Base-by-base conservation (phyloP, 352 stramenopile species). In the Globisporangium splendens region DNA sequence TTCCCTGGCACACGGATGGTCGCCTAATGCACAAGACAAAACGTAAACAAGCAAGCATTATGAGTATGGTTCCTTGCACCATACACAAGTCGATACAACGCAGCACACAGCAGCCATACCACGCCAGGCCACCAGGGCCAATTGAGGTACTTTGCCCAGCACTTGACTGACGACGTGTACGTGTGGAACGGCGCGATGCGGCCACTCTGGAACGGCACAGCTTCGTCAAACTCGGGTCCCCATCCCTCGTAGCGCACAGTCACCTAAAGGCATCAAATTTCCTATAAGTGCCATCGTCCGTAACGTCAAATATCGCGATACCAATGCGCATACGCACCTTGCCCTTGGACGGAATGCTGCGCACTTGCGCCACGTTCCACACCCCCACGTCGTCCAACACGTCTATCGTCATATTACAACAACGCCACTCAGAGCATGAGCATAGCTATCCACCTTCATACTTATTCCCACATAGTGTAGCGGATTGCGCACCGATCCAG, bases 121-220 rank as follows among this genome's bases (percentile, higher is more conserved):
- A 93, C 20, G 2, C 77, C 82, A 1, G 83, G 80, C 83, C 83
- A 93, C 52, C 76, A 67, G 1, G 80, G 83, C 79, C 79, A 93
- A 51, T 93, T 93, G 15, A 78, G 69, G 60, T 89, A 93, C 56
- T 86, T 88, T 46, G 80, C 79, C 83, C 83, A 93, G 60, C 80
- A 88, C 56, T 91, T 91, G 61, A 91, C 80, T 7, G 67, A 61
- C 79, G 70, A 90, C 46, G 83, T 93, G 56, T 83, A 93, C 22
- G 80, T 88, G 53, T 93, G 75, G 61, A 83, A 91, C 11, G 83
- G 83, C 10, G 80, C 83, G 15, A 91, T 71, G 17, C 81, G 77
- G 39, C 75, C 61, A 58, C 75, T 79, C 54, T 83, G 63, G 24
- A 91, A 47, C 11, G 38, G 42, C 35, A 91, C 68, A 28, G 87